Evolutionary conservation across 2,329 filamentous ascomycete species (phyloP).

Genomic region (Biscogniauxia marginata): DNA sequence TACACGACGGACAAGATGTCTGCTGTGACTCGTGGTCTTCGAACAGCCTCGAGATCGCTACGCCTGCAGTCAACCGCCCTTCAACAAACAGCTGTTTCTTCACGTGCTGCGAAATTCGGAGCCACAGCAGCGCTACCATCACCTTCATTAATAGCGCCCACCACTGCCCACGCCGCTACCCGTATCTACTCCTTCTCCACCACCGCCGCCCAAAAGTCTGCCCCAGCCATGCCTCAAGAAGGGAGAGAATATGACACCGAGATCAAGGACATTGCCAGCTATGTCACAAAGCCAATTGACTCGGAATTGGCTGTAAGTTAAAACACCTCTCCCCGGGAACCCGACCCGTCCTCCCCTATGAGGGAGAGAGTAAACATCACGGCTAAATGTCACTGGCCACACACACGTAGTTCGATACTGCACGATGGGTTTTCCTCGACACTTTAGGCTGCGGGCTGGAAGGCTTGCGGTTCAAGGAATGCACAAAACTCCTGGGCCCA

Average conservation of each 20-base stretch:
- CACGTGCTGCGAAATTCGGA: slow-evolving; percentile 27
- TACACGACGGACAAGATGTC: background rate
- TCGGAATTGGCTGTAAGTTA: slow-evolving; percentile 85
- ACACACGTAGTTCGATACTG: slow-evolving; percentile 95
- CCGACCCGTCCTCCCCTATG: slow-evolving; percentile 19
- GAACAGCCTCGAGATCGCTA: slow-evolving; percentile 16
- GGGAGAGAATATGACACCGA: slow-evolving; percentile 78
- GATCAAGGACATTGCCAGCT: slow-evolving; percentile 91
- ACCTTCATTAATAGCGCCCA: slow-evolving; percentile 5
- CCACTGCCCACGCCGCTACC: slow-evolving; percentile 36
- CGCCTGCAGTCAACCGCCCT: slow-evolving; percentile 38
- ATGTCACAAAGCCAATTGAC: slow-evolving; percentile 86
- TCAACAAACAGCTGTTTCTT: slow-evolving; percentile 33
- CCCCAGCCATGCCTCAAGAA: slow-evolving; percentile 50
- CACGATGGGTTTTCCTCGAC: slow-evolving; percentile 94
- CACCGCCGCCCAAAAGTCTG: slow-evolving; percentile 45
- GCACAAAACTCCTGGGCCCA: slow-evolving; percentile 90
- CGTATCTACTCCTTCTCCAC: slow-evolving; percentile 47
- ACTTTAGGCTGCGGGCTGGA: slow-evolving; percentile 96
- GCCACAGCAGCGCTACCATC: slow-evolving; percentile 26
- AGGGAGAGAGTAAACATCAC: too few species aligned
- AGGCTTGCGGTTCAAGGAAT: slow-evolving; percentile 92
- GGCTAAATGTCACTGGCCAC: too few species aligned
- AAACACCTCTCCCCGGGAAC: slow-evolving; percentile 25
- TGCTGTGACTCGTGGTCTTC: background rate